A percentile compares a stretch with the other conserved stretches of the same genome.
These are phyloP conservation scores for Hypoxylon sp. DNA, from an alignment of 2,329 filamentous ascomycete genomes.

Conservation along the genomic window DNA sequence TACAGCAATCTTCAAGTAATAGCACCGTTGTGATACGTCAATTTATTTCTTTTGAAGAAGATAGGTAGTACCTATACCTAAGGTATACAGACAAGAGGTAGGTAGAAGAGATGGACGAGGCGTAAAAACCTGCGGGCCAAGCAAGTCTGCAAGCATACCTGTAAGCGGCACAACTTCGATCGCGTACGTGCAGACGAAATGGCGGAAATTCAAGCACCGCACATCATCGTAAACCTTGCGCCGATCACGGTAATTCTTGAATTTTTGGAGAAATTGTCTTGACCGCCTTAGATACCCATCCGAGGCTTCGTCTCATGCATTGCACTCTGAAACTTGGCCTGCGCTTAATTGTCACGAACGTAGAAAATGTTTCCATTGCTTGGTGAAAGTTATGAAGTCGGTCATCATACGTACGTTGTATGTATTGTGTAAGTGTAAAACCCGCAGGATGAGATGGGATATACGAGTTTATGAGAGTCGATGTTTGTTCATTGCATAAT, in stretches of 20 bases:
- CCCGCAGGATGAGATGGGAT: conserved; percentile 10
- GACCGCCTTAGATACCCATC: conserved; percentile 10
- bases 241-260: conserved; percentile 36
- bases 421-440: no score
- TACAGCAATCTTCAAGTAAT: neutral
- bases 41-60: neutral
- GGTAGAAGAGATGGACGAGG: neutral
- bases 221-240: conserved; percentile 29
- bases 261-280: conserved; percentile 5
- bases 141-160: neutral
- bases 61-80: no score
- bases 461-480: conserved; percentile 7
- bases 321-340: conserved; percentile 34
- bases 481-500: conserved; percentile 12
- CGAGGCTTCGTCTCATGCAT: conserved; percentile 22
- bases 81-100: no score
- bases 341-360: conserved; percentile 10
- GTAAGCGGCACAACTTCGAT: neutral
- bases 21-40: neutral
- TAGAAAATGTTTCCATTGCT: neutral
- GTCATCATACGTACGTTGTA: conserved; percentile 1
- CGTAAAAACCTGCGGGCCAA: neutral
- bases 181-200: neutral
- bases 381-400: neutral
- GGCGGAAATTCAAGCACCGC: conserved; percentile 20